Evolutionary conservation across 805 yeast genomes (phyloP).

Genomic region (Teunomyces lycoperdinae): DNA sequence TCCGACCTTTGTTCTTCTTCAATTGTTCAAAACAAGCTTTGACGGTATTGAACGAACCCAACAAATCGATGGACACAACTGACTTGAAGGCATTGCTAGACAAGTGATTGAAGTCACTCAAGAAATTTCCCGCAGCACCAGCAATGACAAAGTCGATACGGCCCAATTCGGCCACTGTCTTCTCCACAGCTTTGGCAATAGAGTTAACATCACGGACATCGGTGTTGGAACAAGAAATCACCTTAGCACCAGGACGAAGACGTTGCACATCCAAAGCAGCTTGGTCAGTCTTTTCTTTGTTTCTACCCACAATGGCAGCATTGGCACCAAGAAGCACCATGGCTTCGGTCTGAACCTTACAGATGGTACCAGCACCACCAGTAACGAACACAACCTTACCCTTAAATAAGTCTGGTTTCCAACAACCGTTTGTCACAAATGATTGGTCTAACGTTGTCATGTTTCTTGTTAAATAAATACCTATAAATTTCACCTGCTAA

Average conservation of each 20-base stretch:
- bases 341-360: slow-evolving; percentile 29
- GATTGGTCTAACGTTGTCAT: slow-evolving; percentile 14
- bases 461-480: background rate
- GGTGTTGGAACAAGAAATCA: slow-evolving; percentile 19
- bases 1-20: slow-evolving; percentile 35
- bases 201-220: slow-evolving; percentile 25
- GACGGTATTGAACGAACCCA: slow-evolving; percentile 42
- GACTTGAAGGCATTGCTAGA: slow-evolving; percentile 41
- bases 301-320: slow-evolving; percentile 28
- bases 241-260: slow-evolving; percentile 24
- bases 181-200: slow-evolving; percentile 21
- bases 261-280: slow-evolving; percentile 21
- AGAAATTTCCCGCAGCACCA: slow-evolving; percentile 45
- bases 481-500: background rate
- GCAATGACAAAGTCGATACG: slow-evolving; percentile 44
- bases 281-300: slow-evolving; percentile 20
- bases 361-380: slow-evolving; percentile 30
- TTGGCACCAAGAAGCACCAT: slow-evolving; percentile 26
- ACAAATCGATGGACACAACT: slow-evolving; percentile 37
- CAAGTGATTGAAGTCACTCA: slow-evolving; percentile 42
- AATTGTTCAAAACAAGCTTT: slow-evolving; percentile 40
- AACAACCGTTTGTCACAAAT: slow-evolving; percentile 16
- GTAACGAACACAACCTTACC: slow-evolving; percentile 32
- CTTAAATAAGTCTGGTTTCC: slow-evolving; percentile 26
- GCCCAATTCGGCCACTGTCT: slow-evolving; percentile 31